Conservation (phyloP, 257 asterid genomes). For the Capsicum rhomboideum region DNA sequence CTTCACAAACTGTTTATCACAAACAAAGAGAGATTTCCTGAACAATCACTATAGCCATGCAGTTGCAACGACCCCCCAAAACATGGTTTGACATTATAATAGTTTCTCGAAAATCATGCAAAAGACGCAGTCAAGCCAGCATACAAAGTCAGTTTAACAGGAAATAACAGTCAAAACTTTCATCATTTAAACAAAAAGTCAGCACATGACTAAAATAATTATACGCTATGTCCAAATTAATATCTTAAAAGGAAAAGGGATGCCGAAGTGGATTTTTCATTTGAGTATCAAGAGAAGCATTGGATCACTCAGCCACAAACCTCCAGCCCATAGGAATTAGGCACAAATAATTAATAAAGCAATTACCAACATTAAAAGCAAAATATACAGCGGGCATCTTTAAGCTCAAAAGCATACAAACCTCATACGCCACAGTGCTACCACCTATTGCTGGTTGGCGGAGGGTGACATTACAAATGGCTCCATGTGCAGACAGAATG, state of each 20-base stretch:
- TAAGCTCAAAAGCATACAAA: constrained; percentile 17
- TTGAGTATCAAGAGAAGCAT: background rate
- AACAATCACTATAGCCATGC: background rate
- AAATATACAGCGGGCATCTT: background rate
- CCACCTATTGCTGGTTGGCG: constrained; percentile 72
- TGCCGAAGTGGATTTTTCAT: background rate
- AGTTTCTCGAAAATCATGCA: background rate
- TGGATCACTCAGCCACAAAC: background rate
- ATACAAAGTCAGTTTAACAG: background rate
- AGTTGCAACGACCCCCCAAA: background rate
- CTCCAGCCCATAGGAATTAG: no score
- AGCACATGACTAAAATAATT: background rate
- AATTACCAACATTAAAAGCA: background rate
- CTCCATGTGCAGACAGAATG: constrained; percentile 81
- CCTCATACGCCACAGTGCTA: constrained; percentile 78
- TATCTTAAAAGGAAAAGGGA: background rate
- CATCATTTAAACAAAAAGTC: background rate
- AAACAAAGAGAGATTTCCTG: background rate
- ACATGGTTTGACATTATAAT: background rate
- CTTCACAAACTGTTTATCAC: background rate
- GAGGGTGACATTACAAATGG: constrained; percentile 71
- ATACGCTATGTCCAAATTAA: background rate
- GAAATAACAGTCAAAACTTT: background rate
- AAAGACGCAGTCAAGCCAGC: background rate
- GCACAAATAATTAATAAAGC: no score